Base-by-base conservation (phyloP, 1,139 yeast species). In the Pichia sp. region DNA sequence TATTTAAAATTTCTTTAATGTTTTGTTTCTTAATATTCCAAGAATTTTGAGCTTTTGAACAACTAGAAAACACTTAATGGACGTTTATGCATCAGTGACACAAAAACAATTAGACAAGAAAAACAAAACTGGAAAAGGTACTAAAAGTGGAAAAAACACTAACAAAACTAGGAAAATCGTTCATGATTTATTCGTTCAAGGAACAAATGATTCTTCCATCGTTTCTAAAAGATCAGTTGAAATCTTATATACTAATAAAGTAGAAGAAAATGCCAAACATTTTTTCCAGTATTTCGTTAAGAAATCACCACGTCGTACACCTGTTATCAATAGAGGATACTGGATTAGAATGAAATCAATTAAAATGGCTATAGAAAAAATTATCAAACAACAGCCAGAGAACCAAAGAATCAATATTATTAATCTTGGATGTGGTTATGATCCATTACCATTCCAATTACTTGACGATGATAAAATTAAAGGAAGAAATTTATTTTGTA, bases 151-250 rank as follows among this genome's bases (percentile, higher is more conserved):
- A n/a, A 46, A 46, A 29, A 30, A 36, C 6, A 21, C 9, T 4
- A 45, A 34, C 28, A 42, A 42, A 53, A 40, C 75, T 57, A 60
- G 71, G 43, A 70, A 74, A 42, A 75, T 76, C 48, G 71, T 71
- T 47, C 76, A 76, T 36, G 87, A 79, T 55, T 59, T 76, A 21
- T 80, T 80, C 37, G 77, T 85, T 16, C 94, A 84, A 60, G 89
- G 87, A 1, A 85, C 95, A 11, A 85, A 85, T 57, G 83, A 80
- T 53, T 82, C 89, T 11, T 84, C 94, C 0, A 85, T 85, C 36
- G 89, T 83, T 2, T 83, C 93, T 2, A 85, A 85, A 55, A 63
- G 93, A 48, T 82, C 93, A 1, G 94, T 83, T 1, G 94, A 85
- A 55, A 65, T 72, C 53, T 61, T 82, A 14, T 85, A 84, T 55